Conservation (phyloP, 2,329 filamentous ascomycete species). For the Fusarium mexicanum region DNA sequence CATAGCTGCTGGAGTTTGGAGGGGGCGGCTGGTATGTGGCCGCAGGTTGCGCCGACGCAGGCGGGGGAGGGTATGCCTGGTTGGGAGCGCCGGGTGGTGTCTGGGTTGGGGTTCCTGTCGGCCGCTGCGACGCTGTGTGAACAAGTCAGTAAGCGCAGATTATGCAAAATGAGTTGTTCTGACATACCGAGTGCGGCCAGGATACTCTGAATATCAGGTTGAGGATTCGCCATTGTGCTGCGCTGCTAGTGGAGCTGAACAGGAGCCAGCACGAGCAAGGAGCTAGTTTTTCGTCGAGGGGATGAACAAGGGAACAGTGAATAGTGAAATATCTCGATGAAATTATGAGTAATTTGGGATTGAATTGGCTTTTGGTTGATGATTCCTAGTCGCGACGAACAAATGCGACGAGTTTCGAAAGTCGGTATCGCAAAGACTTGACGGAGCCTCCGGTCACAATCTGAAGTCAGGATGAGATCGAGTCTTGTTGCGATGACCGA, state of each 20-base stretch:
- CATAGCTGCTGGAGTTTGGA: slow-evolving; percentile 40
- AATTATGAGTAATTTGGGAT: neutral
- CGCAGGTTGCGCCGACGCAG: slow-evolving; percentile 47
- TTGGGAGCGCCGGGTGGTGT: slow-evolving; percentile 51
- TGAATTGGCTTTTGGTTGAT: neutral
- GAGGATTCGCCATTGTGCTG: slow-evolving; percentile 40
- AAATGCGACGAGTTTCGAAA: neutral
- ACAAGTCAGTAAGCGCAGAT: slow-evolving; percentile 33
- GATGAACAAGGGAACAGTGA: neutral
- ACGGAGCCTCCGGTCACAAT: slow-evolving; percentile 34
- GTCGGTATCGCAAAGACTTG: slow-evolving; percentile 12
- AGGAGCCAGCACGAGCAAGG: slow-evolving; percentile 13
- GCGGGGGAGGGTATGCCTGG: slow-evolving; percentile 53
- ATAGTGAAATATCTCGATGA: neutral
- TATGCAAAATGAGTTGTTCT: slow-evolving; percentile 6
- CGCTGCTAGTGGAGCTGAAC: slow-evolving; percentile 16
- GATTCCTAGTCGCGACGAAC: slow-evolving; percentile 6
- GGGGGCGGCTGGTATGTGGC: slow-evolving; percentile 53
- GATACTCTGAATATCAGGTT: slow-evolving; percentile 52
- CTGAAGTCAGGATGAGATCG: slow-evolving; percentile 19
- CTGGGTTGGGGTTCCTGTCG: slow-evolving; percentile 55
- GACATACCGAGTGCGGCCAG: slow-evolving; percentile 59
- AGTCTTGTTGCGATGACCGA: slow-evolving; percentile 34
- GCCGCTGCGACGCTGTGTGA: slow-evolving; percentile 54
- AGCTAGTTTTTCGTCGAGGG: slow-evolving; percentile 18